Conservation (phyloP, 768 basidiomycete species). For the Russula ochroleuca region DNA sequence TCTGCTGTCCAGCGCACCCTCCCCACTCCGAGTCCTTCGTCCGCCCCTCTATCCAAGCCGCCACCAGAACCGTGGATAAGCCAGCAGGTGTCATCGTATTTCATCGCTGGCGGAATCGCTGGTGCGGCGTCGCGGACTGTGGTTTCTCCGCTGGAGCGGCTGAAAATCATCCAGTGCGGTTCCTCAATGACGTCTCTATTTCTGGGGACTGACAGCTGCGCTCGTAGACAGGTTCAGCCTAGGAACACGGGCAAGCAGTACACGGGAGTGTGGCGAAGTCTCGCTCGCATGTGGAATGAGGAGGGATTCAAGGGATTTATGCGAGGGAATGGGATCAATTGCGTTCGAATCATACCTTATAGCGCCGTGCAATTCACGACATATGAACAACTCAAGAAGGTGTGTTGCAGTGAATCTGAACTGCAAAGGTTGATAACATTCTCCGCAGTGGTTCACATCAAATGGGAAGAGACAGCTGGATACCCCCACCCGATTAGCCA, state of each 20-base stretch:
- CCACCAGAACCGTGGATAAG: slow-evolving; percentile 30
- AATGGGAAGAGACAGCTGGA: slow-evolving; percentile 73
- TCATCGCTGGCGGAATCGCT: slow-evolving; percentile 52
- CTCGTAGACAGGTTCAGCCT: slow-evolving; percentile 82
- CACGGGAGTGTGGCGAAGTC: slow-evolving; percentile 77
- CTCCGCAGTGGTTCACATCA: slow-evolving; percentile 58
- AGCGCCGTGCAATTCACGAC: slow-evolving; percentile 81
- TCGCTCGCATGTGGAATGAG: slow-evolving; percentile 87
- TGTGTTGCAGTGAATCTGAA: slow-evolving; percentile 31
- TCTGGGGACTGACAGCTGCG: slow-evolving; percentile 1
- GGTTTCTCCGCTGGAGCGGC: slow-evolving; percentile 84
- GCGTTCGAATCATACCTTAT: slow-evolving; percentile 90
- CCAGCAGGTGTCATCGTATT: slow-evolving; percentile 44
- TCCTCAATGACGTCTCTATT: neutral
- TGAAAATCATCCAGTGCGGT: slow-evolving; percentile 94
- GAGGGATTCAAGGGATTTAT: slow-evolving; percentile 92
- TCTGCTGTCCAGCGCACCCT: slow-evolving; percentile 11
- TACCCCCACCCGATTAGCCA: slow-evolving; percentile 78
- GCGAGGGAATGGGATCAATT: slow-evolving; percentile 92
- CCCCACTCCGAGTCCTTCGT: neutral
- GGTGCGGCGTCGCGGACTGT: slow-evolving; percentile 80
- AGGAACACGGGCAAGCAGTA: slow-evolving; percentile 60
- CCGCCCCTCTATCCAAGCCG: neutral
- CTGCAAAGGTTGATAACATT: neutral
- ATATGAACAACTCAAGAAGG: slow-evolving; percentile 90